These are phyloP conservation scores for Blastobotrys illinoisensis DNA, from an alignment of 1,139 yeast genomes.

Conservation along the genomic window DNA sequence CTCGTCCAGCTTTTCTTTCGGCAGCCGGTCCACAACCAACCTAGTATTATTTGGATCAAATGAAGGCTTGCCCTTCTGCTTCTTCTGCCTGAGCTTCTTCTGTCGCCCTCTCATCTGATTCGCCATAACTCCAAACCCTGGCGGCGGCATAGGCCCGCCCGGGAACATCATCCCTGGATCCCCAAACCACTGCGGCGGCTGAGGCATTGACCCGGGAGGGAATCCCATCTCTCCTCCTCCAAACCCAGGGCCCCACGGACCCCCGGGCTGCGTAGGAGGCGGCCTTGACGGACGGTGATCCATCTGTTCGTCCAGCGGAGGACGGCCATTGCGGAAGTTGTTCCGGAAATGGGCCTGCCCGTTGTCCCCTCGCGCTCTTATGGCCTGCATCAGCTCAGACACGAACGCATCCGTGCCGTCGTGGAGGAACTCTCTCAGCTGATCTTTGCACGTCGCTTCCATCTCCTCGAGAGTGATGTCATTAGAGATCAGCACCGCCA, in stretches of 20 bases:
- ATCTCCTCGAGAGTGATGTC: slow-evolving; percentile 32
- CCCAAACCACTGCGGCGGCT: not conserved
- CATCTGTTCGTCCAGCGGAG: slow-evolving; percentile 1
- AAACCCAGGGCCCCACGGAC: not conserved
- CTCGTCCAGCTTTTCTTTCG: slow-evolving; percentile 39
- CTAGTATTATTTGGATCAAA: slow-evolving; percentile 13
- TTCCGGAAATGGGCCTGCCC: slow-evolving; percentile 19
- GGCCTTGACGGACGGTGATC: slow-evolving; percentile 5
- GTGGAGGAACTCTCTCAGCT: slow-evolving; percentile 36
- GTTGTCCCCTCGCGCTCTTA: not conserved
- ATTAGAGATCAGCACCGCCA: slow-evolving; percentile 37
- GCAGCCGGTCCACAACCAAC: slow-evolving; percentile 41
- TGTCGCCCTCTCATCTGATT: not conserved
- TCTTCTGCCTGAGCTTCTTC: slow-evolving; percentile 1
- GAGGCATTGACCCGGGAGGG: not conserved
- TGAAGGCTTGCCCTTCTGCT: slow-evolving; percentile 12
- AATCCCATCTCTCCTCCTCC: not conserved
- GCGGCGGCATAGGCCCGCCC: not conserved
- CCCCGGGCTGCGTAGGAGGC: slow-evolving; percentile 9
- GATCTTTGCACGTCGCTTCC: slow-evolving; percentile 31
- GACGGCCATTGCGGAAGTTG: slow-evolving; percentile 18
- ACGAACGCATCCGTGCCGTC: slow-evolving; percentile 30
- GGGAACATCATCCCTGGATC: not conserved
- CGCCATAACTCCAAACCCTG: not conserved
- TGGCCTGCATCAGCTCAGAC: slow-evolving; percentile 24